These are phyloP conservation scores for Kurtzmaniella quercitrusa DNA, from an alignment of 1,139 yeast genomes.

Conservation along the genomic window DNA sequence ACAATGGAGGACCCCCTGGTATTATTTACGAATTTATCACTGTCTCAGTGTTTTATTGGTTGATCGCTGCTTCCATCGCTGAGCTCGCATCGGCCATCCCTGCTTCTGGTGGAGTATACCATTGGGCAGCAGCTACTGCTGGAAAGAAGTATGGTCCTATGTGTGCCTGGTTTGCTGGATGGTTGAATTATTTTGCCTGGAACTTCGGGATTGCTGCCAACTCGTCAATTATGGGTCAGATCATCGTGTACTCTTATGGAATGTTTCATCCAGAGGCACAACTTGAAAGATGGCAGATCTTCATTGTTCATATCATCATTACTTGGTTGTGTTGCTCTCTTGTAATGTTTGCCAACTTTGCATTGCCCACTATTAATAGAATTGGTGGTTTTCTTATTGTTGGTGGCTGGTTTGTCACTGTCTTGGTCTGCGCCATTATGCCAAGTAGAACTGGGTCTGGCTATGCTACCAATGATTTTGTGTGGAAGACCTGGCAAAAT, in stretches of 20 bases:
- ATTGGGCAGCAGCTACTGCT: slow-evolving; percentile 4
- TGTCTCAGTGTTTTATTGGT: slow-evolving; percentile 3
- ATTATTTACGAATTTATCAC: slow-evolving; percentile 3
- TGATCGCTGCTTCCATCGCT: slow-evolving; percentile 2
- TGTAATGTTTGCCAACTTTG: slow-evolving; percentile 1
- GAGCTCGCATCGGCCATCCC: slow-evolving; percentile 3
- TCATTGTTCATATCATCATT: background rate
- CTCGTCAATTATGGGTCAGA: background rate
- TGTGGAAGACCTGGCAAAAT: slow-evolving; percentile 2
- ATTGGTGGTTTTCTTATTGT: background rate
- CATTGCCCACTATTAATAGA: background rate
- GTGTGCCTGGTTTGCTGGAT: slow-evolving; percentile 2
- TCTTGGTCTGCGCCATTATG: slow-evolving; percentile 3
- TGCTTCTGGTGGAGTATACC: slow-evolving; percentile 4
- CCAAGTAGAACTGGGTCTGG: slow-evolving; percentile 1
- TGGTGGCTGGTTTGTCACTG: slow-evolving; percentile 2
- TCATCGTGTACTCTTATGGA: background rate
- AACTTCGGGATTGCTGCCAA: background rate
- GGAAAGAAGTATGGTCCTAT: slow-evolving; percentile 3
- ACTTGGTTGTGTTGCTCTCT: background rate
- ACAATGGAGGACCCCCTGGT: slow-evolving; percentile 4
- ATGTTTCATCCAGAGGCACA: background rate
- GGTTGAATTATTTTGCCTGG: slow-evolving; percentile 3
- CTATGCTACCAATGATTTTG: slow-evolving; percentile 1
- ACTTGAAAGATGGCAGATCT: background rate